Evolutionary conservation across 1,284 basidiomycete species (phyloP), one percentile per base, ranked within the genome.

Genomic region (Tetrapyrgos nigripes): DNA sequence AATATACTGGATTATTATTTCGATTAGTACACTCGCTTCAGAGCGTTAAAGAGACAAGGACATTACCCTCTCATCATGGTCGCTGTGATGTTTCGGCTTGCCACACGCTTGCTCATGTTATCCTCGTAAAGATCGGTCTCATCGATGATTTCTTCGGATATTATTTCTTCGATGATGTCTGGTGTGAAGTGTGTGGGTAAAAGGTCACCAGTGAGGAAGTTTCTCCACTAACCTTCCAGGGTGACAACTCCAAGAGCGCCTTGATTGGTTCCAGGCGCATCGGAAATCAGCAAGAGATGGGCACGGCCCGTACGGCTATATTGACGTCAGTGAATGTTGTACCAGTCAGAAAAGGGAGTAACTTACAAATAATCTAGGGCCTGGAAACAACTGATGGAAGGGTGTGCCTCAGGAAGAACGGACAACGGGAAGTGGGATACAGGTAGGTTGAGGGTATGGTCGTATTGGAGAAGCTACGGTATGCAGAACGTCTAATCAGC

Each of bases 301-400:
- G 95, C 93, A 52, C 96, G 88, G 9, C 96, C 96, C 2, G 95
- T 96, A 82, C 98, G 96, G 82, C 94, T 95, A 67, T 73, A 28
- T 1, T 48, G 23, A 33, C 13, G 31, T 31, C 10, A 28, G 3
- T 19, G 19, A 8, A 40, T 24, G 6, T 10, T 21, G 17, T 40
- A 27, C 6, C 10, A 10, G 17, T 5, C 17, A 5, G 11, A 28
- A 28, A 29, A 46, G 28, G 21, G 31, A 33, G 6, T 24, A 4
- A 70, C 86, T 55, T 65, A 92, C 93, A 95, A 91, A 75, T 95
- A 93, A 74, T 92, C 90, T 28, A 92, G 72, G 0, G 91, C 91
- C 66, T 92, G 91, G 76, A 94, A 91, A 67, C 92, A 93, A 65
- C 89, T 94, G 65, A 95, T 94, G 19, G 88, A 84, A 1, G 94